Percentiles rank a stretch among this genome's conserved stretches.
Conservation (phyloP, 495 filamentous ascomycete species). For the Penicillium simplicissimum region DNA sequence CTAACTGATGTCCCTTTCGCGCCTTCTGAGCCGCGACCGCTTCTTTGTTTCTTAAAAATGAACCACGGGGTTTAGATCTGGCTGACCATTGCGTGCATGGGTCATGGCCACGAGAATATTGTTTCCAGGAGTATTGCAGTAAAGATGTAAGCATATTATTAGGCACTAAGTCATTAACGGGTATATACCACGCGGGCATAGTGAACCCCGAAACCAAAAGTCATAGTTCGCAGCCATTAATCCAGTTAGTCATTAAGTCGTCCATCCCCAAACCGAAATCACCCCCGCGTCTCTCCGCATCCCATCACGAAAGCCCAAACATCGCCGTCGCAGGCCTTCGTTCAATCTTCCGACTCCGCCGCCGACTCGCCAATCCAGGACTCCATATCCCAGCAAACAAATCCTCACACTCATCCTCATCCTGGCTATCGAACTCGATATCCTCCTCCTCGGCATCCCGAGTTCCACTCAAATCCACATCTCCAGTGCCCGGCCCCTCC, state of each 20-base stretch:
- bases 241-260: not conserved
- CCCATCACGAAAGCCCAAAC: conserved; percentile 30
- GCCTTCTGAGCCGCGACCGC: not conserved
- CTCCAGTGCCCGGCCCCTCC: conserved; percentile 52
- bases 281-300: not conserved
- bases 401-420: conserved; percentile 95
- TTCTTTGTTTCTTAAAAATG: not conserved
- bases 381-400: conserved; percentile 88
- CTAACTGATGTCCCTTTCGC: not conserved
- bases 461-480: not conserved
- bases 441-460: conserved; percentile 25
- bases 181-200: no score
- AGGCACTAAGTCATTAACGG: not conserved
- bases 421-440: conserved; percentile 82
- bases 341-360: conserved; percentile 56
- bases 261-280: not conserved
- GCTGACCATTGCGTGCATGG: not conserved
- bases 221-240: not conserved
- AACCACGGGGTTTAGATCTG: not conserved
- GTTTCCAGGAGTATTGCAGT: not conserved
- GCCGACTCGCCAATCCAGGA: conserved; percentile 62
- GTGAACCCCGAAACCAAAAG: not conserved
- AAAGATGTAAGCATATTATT: not conserved
- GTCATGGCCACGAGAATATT: not conserved
- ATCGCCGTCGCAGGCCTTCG: conserved; percentile 26